These are phyloP conservation scores for Kentomonas sorsogonicus DNA, from an alignment of 208 protist species.

Conservation along the genomic window DNA sequence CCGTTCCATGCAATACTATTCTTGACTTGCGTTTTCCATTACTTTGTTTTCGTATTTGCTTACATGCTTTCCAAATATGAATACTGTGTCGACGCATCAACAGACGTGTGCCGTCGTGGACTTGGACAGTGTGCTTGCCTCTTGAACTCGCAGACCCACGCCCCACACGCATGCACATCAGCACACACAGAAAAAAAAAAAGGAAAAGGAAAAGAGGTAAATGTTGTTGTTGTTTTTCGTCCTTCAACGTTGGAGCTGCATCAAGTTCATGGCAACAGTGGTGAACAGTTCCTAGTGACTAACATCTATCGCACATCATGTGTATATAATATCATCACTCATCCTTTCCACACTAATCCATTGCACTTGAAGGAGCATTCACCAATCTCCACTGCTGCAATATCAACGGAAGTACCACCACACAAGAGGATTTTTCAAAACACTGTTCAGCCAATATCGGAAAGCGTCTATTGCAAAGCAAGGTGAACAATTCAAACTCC, in stretches of 20 bases:
- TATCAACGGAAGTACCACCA: background rate
- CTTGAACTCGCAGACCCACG: background rate
- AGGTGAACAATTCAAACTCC: background rate
- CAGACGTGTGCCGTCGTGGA: background rate
- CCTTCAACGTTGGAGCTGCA: background rate
- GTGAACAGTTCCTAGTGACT: background rate
- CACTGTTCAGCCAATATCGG: background rate
- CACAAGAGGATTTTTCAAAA: background rate
- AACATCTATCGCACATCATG: background rate
- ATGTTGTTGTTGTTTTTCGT: background rate
- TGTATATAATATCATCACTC: background rate
- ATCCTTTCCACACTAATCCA: too few relatives aligned
- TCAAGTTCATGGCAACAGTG: too few relatives aligned
- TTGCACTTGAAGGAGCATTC: too few relatives aligned
- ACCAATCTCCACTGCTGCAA: too few relatives aligned
- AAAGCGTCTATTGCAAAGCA: too few relatives aligned
- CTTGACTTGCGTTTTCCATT: background rate
- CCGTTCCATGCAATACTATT: background rate
- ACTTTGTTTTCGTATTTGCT: background rate
- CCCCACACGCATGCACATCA: background rate
- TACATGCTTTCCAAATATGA: background rate
- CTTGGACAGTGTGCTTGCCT: background rate
- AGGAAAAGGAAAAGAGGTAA: background rate
- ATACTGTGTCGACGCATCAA: background rate
- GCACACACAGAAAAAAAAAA: background rate